Conservation (phyloP, 2,329 filamentous ascomycete species). For the Cercospora sp. region DNA sequence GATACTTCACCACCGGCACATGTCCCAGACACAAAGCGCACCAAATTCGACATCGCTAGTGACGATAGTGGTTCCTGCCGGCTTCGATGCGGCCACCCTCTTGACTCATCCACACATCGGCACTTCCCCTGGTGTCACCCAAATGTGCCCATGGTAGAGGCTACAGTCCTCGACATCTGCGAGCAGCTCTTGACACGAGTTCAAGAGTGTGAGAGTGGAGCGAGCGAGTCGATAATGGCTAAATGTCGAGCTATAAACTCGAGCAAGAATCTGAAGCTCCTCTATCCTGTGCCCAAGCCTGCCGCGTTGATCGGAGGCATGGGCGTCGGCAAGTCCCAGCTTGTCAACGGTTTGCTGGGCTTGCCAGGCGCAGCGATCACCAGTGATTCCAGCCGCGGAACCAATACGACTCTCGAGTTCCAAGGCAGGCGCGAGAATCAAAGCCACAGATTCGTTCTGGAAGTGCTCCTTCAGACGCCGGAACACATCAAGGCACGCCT, state of each 20-base stretch:
- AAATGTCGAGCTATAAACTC: neutral
- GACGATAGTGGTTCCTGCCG: neutral
- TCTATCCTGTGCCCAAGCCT: neutral
- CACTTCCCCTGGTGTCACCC: neutral
- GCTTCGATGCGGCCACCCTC: neutral
- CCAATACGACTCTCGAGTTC: slow-evolving; percentile 17
- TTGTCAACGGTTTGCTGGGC: slow-evolving; percentile 1
- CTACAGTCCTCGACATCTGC: neutral
- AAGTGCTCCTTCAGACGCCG: neutral
- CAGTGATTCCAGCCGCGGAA: slow-evolving; percentile 7
- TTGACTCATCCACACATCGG: neutral
- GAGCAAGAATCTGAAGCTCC: neutral
- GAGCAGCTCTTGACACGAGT: neutral
- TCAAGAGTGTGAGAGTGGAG: neutral
- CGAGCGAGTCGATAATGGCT: neutral
- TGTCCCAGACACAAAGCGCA: neutral
- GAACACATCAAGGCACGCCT: neutral
- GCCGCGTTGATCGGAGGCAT: slow-evolving; percentile 5
- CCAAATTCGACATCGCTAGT: neutral
- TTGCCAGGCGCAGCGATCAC: slow-evolving; percentile 1
- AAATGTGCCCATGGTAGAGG: neutral
- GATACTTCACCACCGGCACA: neutral
- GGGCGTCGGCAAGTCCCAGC: slow-evolving; percentile 9
- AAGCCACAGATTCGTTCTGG: neutral
- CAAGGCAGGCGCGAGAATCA: neutral